Conservation (phyloP, 305 asterid species). For the Nicotiana rustica region DNA sequence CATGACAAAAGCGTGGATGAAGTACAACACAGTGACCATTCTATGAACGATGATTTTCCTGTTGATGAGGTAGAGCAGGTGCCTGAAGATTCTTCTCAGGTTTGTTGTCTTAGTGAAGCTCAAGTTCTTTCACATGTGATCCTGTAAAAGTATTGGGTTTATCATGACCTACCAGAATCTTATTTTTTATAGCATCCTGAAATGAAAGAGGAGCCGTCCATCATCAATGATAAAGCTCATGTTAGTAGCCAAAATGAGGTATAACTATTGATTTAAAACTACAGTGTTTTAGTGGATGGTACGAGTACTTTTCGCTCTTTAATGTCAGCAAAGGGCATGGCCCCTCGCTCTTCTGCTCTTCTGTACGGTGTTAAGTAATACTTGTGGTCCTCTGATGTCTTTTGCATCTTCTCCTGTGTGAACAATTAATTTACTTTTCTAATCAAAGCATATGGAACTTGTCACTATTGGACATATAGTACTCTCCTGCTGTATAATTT, state of each 20-base stretch:
- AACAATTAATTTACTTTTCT: no score
- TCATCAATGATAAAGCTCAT: slow-evolving; percentile 24
- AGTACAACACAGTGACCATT: slow-evolving; percentile 54
- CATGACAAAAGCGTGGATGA: slow-evolving; percentile 53
- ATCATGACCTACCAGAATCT: slow-evolving; percentile 1
- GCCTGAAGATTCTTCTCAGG: slow-evolving; percentile 55
- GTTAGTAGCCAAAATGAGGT: slow-evolving; percentile 29
- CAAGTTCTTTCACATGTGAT: slow-evolving; percentile 24
- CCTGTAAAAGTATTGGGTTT: slow-evolving; percentile 10
- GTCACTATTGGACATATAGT: background rate
- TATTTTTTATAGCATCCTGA: slow-evolving; percentile 28
- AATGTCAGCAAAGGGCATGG: no score
- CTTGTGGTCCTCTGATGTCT: no score
- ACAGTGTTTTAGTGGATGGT: background rate
- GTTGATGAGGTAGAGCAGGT: slow-evolving; percentile 48
- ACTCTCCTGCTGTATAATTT: background rate
- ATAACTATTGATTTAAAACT: background rate
- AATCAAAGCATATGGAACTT: background rate
- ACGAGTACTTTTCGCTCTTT: no score
- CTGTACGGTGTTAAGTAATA: no score
- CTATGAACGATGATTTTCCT: slow-evolving; percentile 44
- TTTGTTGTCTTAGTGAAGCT: slow-evolving; percentile 24
- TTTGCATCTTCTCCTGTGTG: no score
- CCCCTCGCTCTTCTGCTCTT: no score
- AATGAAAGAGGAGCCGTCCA: slow-evolving; percentile 5